Base-by-base conservation (phyloP, 495 filamentous ascomycete genomes). In the Penicillium malachiteum region DNA sequence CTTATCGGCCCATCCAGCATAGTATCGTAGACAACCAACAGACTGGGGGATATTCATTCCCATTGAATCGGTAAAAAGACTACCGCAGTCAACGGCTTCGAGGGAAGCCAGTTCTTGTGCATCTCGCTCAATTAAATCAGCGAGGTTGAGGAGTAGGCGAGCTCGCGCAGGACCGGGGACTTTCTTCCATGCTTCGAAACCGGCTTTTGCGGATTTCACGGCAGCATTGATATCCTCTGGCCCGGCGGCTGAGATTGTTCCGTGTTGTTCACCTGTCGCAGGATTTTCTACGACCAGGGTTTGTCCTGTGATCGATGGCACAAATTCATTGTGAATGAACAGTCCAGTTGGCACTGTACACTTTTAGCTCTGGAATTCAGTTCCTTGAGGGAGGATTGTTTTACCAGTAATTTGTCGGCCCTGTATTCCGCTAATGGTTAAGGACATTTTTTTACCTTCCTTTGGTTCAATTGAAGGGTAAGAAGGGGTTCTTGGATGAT, bases 151-250 rank as follows among this genome's bases (percentile, higher is more conserved):
- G 26, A 89, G 55, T 44, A 74, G 64, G 0, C 58, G 55, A 7
- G 60, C 76, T 8, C 82, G 76, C 33, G 71, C 66, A 33, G 21
- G 71, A 57, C 50, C 71, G 1, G 62, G 69, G 56, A 78, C 78
- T 71, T 78, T 17, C 54, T 66, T 61, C 71, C 71, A 72, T 3
- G 53, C 34, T 6, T 52, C 47, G 26, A 70, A 63, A 2, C 62
- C 71, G 0, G 26, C 21, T 31, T 77, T 78, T 32, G 84, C 80
- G 5, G 82, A 81, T 2, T 71, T 65, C 32, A 81, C 78, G 8
- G 85, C 86, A 5, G 78, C 70, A 26, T 79, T 71, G 10, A 87
- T 79, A 43, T 74, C 71, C 7, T 61, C 57, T 7, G 38, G 16
- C 5, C 57, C 60, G 0, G 65, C 71, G 16, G 60, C 64, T 1